These are phyloP conservation scores for Aspergillus cejpii DNA, from an alignment of 2,329 filamentous ascomycete species.

Conservation along the genomic window DNA sequence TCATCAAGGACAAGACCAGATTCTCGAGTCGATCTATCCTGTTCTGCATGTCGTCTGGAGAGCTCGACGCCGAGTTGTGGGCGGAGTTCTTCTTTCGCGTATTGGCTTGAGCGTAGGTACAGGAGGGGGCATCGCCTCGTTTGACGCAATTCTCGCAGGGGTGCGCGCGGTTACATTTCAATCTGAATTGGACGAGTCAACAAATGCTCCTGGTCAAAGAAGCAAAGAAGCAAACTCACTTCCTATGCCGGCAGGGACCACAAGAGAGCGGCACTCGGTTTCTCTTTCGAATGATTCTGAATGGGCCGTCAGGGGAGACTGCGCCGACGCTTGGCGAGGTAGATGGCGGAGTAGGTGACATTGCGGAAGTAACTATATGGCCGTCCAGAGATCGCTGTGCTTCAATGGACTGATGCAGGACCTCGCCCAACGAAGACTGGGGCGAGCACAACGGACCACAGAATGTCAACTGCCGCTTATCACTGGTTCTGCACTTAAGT, in stretches of 20 bases:
- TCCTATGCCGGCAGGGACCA: slow-evolving; percentile 82
- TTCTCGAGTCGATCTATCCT: slow-evolving; percentile 92
- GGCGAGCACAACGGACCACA: too few species aligned
- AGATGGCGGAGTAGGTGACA: slow-evolving; percentile 40
- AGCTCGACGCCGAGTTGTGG: slow-evolving; percentile 52
- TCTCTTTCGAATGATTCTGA: slow-evolving; percentile 80
- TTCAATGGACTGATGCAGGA: too few species aligned
- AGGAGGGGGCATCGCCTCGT: slow-evolving; percentile 71
- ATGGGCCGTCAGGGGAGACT: slow-evolving; percentile 78
- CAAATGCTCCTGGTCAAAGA: slow-evolving; percentile 4
- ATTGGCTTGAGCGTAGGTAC: slow-evolving; percentile 67
- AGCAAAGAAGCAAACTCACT: slow-evolving; percentile 50
- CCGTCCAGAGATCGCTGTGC: not conserved
- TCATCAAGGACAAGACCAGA: slow-evolving; percentile 88
- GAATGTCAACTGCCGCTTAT: too few species aligned
- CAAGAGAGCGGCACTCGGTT: slow-evolving; percentile 90
- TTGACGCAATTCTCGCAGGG: slow-evolving; percentile 95
- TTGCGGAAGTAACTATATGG: slow-evolving; percentile 15
- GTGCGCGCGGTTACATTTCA: slow-evolving; percentile 88
- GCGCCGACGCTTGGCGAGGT: slow-evolving; percentile 66
- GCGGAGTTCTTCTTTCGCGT: slow-evolving; percentile 63
- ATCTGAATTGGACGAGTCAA: slow-evolving; percentile 38
- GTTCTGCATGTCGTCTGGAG: slow-evolving; percentile 96
- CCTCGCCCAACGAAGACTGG: too few species aligned
- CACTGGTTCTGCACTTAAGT: not conserved